Percentiles rank a stretch among this genome's conserved stretches.
phyloP scores from a whole-genome alignment of 208 protist genomes.

The Trichomonas gallinae region DNA sequence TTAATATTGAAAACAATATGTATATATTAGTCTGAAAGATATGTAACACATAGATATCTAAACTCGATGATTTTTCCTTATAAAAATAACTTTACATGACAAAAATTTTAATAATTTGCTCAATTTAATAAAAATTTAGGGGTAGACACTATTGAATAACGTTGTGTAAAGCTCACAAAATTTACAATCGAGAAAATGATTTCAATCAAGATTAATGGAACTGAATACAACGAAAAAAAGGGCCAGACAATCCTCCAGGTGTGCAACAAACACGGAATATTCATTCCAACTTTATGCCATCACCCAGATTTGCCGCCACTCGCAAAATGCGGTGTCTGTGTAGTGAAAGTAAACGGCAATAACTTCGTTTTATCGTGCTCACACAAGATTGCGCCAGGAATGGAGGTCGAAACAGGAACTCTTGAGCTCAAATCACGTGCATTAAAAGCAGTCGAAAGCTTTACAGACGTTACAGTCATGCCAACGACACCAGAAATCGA shows the following conservation, averaged over 20 bases:
- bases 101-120: too few species aligned
- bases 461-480: neutral
- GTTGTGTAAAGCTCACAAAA: too few species aligned
- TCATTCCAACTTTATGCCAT: neutral
- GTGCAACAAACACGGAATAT: neutral
- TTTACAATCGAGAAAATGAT: too few species aligned
- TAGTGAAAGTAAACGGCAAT: neutral
- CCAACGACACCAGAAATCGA: neutral
- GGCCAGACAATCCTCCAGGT: neutral
- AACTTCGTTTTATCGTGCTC: neutral
- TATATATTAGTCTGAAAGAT: too few species aligned
- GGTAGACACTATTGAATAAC: too few species aligned
- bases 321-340: neutral
- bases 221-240: neutral
- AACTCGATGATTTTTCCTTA: too few species aligned
- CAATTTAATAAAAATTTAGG: too few species aligned
- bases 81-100: too few species aligned
- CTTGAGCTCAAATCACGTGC: neutral
- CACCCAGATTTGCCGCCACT: neutral
- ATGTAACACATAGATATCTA: too few species aligned
- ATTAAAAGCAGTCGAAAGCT: neutral
- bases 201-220: neutral
- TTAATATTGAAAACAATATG: too few species aligned
- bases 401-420: neutral
- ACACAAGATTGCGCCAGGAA: neutral